Conservation (phyloP, 768 basidiomycete species). For the Kwoniella botswanensis region DNA sequence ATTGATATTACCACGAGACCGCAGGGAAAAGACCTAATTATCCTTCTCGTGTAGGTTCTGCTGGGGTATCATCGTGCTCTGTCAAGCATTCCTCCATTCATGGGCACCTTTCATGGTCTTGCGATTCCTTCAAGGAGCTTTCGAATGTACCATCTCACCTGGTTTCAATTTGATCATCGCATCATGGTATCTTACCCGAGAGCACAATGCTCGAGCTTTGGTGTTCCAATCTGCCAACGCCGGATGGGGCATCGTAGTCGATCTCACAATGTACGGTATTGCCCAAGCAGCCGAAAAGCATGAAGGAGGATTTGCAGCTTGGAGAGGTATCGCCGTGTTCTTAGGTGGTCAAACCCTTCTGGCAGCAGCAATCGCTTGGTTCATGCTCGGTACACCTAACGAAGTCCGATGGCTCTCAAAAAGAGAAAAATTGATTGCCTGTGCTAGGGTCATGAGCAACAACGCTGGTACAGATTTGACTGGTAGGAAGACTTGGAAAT, state of each 20-base stretch:
- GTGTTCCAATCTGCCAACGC: conserved; percentile 43
- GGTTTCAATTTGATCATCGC: conserved; percentile 40
- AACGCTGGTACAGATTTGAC: conserved; percentile 36
- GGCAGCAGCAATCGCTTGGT: conserved; percentile 4
- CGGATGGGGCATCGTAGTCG: conserved; percentile 35
- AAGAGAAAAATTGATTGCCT: conserved; percentile 30
- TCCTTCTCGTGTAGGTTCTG: background rate
- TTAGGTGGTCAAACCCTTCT: conserved; percentile 11
- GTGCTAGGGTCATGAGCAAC: conserved; percentile 42
- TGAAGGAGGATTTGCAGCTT: conserved; percentile 27
- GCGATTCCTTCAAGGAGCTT: conserved; percentile 35
- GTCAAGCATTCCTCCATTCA: conserved; percentile 28
- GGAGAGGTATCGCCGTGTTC: conserved; percentile 20
- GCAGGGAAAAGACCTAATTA: background rate
- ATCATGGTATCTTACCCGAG: conserved; percentile 37
- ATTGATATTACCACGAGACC: background rate
- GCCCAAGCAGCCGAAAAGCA: conserved; percentile 25
- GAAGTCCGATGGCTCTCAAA: conserved; percentile 20
- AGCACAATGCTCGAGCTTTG: conserved; percentile 35
- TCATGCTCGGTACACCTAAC: conserved; percentile 27
- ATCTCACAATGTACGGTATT: conserved; percentile 36
- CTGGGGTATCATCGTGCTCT: conserved; percentile 39
- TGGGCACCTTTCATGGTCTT: conserved; percentile 36
- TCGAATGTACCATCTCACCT: conserved; percentile 44
- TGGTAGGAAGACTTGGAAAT: conserved; percentile 32